Conservation (phyloP, 441 rosid genomes). For the Brassica hybrid region DNA sequence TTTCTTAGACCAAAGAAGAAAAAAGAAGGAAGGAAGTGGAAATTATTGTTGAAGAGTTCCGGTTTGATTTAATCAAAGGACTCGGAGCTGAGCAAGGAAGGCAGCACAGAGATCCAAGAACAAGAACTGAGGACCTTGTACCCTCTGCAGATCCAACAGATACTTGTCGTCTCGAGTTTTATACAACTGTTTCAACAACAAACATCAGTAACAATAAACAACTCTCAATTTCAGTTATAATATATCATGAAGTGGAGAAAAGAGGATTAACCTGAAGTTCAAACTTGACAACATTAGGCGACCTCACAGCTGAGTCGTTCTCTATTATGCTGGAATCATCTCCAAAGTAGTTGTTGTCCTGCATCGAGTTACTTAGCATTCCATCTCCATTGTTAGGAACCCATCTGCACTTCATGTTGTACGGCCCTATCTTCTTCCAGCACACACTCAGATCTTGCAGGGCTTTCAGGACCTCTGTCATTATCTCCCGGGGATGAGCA, state of each 20-base stretch:
- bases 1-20: slow-evolving; percentile 10
- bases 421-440: slow-evolving; percentile 97
- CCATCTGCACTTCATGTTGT: slow-evolving; percentile 99
- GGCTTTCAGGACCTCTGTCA: slow-evolving; percentile 96
- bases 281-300: slow-evolving; percentile 83
- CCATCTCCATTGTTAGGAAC: slow-evolving; percentile 66
- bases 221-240: not conserved
- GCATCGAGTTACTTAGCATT: slow-evolving; percentile 63
- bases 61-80: slow-evolving; percentile 47
- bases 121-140: slow-evolving; percentile 90
- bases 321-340: slow-evolving; percentile 68
- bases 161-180: slow-evolving; percentile 94
- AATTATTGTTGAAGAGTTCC: slow-evolving; percentile 28
- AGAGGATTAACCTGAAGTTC: slow-evolving; percentile 81
- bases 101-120: slow-evolving; percentile 98
- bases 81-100: slow-evolving; percentile 94
- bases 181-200: slow-evolving; percentile 47
- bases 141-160: slow-evolving; percentile 91
- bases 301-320: slow-evolving; percentile 59
- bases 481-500: slow-evolving; percentile 97
- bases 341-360: slow-evolving; percentile 66
- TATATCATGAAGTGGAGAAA: slow-evolving; percentile 11
- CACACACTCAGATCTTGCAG: slow-evolving; percentile 84
- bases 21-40: not conserved
- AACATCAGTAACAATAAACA: not conserved